Percentiles rank a stretch among this genome's conserved stretches.
phyloP scores from a whole-genome alignment of 495 filamentous ascomycete species.

The Oidiodendron maius region DNA sequence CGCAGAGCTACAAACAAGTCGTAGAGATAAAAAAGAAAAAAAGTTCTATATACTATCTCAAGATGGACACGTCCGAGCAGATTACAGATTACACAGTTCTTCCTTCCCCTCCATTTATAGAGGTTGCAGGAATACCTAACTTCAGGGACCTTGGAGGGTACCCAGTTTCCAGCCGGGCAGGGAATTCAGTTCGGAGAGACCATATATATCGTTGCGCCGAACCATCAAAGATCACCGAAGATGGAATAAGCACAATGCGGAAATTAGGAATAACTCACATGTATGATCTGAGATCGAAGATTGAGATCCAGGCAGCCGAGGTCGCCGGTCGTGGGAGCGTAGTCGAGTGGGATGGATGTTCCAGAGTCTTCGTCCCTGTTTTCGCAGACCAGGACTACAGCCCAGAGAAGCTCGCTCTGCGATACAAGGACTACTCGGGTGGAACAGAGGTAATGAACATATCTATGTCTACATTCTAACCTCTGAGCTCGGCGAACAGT shows the following conservation, averaged over 20 bases:
- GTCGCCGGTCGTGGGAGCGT: conserved; percentile 21
- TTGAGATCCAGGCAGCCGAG: conserved; percentile 37
- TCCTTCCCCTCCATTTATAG: conserved; percentile 41
- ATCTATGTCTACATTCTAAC: background rate
- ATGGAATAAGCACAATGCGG: conserved; percentile 44
- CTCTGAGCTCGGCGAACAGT: background rate
- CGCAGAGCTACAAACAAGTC: no score
- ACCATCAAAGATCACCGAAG: conserved; percentile 41
- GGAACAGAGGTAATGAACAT: conserved; percentile 32
- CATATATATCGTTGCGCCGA: conserved; percentile 55
- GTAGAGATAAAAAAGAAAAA: no score
- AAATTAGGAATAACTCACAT: conserved; percentile 51
- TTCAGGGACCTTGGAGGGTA: conserved; percentile 56
- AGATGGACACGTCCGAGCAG: conserved; percentile 1
- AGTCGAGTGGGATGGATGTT: conserved; percentile 42
- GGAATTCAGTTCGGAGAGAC: conserved; percentile 32
- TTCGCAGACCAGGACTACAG: conserved; percentile 52
- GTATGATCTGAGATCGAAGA: conserved; percentile 58
- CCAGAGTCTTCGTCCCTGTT: conserved; percentile 49
- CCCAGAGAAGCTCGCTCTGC: conserved; percentile 42
- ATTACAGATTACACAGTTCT: background rate
- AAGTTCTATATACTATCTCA: no score
- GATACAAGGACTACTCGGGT: conserved; percentile 39
- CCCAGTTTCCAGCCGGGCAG: conserved; percentile 24
- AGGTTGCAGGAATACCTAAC: conserved; percentile 47